A percentile compares a stretch with the other conserved stretches of the same genome.
Evolutionary conservation across 352 stramenopile genomes (phyloP).

Genomic region (Pythium pyrilobum): DNA sequence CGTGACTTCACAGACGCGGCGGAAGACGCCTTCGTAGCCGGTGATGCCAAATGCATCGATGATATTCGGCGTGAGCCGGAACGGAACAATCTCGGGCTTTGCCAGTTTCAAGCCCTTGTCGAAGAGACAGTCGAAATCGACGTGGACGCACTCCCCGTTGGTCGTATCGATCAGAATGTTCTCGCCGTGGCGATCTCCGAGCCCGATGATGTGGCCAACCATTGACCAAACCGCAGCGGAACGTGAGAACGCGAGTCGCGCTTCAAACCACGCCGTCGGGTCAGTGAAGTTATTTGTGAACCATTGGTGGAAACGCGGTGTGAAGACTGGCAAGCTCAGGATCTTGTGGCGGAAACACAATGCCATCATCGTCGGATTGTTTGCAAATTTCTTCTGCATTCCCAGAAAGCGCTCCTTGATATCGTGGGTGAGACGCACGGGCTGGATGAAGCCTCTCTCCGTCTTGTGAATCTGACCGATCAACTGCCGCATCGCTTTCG

Average conservation of each 20-base stretch:
- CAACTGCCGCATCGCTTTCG: constrained; percentile 90
- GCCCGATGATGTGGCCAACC: constrained; percentile 93
- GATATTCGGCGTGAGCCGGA: constrained; percentile 99
- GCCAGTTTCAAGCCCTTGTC: constrained; percentile 98
- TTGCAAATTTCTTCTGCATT: constrained; percentile 85
- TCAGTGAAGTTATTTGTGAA: constrained; percentile 98
- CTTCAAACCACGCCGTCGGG: constrained; percentile 97
- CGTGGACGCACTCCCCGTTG: constrained; percentile 98
- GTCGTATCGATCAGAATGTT: constrained; percentile 99
- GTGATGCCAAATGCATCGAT: constrained; percentile 99
- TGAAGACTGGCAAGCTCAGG: constrained; percentile 71
- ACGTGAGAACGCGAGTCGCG: constrained; percentile 78
- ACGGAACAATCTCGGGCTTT: constrained; percentile 98
- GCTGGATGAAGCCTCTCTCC: constrained; percentile 77
- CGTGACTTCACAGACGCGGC: constrained; percentile 88
- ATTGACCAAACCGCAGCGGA: constrained; percentile 96
- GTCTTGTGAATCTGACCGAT: constrained; percentile 87
- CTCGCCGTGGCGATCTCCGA: constrained; percentile 96
- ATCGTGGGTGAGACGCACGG: constrained; percentile 66
- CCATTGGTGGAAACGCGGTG: constrained; percentile 97
- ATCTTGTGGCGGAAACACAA: constrained; percentile 66
- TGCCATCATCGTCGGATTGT: constrained; percentile 76
- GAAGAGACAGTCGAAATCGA: constrained; percentile 99
- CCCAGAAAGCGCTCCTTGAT: constrained; percentile 85
- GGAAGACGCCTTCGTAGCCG: constrained; percentile 94